A percentile compares a stretch with the other conserved stretches of the same genome.
These are phyloP conservation scores for Otatea glauca DNA, from an alignment of 176 grass and related monocot genomes.

Conservation along the genomic window DNA sequence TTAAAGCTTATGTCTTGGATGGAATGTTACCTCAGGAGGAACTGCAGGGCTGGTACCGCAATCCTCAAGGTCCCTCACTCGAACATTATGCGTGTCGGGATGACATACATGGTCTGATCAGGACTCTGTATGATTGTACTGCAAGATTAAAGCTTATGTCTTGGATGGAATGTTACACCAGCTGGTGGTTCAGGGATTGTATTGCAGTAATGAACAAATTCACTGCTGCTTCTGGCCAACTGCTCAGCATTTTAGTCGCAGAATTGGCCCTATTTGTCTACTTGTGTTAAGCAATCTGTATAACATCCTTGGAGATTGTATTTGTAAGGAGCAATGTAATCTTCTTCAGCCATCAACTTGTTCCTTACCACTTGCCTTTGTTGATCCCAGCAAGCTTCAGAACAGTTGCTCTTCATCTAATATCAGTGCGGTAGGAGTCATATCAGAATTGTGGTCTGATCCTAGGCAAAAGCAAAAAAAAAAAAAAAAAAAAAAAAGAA, in stretches of 20 bases:
- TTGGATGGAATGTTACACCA: conserved; percentile 31
- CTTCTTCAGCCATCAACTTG: conserved; percentile 1
- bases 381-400: background rate
- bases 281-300: background rate
- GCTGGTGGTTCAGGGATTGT: conserved; percentile 46
- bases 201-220: conserved; percentile 26
- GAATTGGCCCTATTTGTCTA: conserved; percentile 21
- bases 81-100: conserved; percentile 88
- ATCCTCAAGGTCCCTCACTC: conserved; percentile 87
- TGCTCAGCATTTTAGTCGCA: conserved; percentile 46
- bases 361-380: conserved; percentile 4
- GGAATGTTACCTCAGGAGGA: conserved; percentile 68
- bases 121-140: background rate
- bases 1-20: conserved; percentile 5
- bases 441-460: conserved; percentile 4
- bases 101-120: conserved; percentile 96
- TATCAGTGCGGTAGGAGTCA: background rate
- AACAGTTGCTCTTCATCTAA: background rate
- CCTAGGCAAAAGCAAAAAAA: background rate
- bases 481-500: no score
- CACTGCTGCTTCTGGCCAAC: conserved; percentile 41
- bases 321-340: background rate
- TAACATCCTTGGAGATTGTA: conserved; percentile 8
- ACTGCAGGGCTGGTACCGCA: conserved; percentile 91
- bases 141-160: conserved; percentile 11